Percentiles rank a stretch among this genome's conserved stretches.
Conservation (phyloP, 345 rosid species). For the Pugionium cornutum region DNA sequence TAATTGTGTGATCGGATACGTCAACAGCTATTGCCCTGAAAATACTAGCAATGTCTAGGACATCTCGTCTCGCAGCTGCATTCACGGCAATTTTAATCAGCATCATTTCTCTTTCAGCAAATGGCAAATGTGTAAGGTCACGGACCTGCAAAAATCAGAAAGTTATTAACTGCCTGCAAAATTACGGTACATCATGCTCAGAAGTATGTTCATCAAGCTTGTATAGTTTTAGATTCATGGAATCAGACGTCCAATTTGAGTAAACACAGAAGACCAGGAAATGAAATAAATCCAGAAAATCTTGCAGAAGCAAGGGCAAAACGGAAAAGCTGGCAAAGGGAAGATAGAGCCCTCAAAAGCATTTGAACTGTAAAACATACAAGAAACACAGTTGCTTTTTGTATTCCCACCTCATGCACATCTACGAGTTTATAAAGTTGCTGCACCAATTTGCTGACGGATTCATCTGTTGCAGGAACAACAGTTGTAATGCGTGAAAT, state of each 20-base stretch:
- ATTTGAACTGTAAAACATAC: slow-evolving; percentile 13
- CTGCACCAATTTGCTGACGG: slow-evolving; percentile 46
- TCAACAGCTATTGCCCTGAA: slow-evolving; percentile 76
- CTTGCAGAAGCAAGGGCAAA: not conserved
- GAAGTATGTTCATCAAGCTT: slow-evolving; percentile 14
- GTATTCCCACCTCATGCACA: slow-evolving; percentile 41
- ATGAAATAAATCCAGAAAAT: no score
- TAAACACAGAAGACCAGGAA: not conserved
- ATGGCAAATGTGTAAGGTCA: slow-evolving; percentile 68
- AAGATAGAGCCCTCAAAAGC: not conserved
- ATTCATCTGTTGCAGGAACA: slow-evolving; percentile 49
- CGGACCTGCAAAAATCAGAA: slow-evolving; percentile 50
- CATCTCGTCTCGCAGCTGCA: slow-evolving; percentile 63
- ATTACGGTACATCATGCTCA: slow-evolving; percentile 3
- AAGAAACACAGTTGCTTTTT: not conserved
- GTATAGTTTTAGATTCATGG: slow-evolving; percentile 13
- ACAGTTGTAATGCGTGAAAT: slow-evolving; percentile 46
- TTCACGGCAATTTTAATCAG: slow-evolving; percentile 68
- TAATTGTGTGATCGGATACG: slow-evolving; percentile 74
- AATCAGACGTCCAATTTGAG: not conserved
- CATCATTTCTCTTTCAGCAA: slow-evolving; percentile 70
- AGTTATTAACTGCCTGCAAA: slow-evolving; percentile 14
- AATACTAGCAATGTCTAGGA: slow-evolving; percentile 69
- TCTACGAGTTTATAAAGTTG: slow-evolving; percentile 47
- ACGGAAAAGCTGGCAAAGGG: not conserved